Percentiles rank a stretch among this genome's conserved stretches.
phyloP scores from a whole-genome alignment of 164 flowering plant species.

The Aristolochia fimbriata region DNA sequence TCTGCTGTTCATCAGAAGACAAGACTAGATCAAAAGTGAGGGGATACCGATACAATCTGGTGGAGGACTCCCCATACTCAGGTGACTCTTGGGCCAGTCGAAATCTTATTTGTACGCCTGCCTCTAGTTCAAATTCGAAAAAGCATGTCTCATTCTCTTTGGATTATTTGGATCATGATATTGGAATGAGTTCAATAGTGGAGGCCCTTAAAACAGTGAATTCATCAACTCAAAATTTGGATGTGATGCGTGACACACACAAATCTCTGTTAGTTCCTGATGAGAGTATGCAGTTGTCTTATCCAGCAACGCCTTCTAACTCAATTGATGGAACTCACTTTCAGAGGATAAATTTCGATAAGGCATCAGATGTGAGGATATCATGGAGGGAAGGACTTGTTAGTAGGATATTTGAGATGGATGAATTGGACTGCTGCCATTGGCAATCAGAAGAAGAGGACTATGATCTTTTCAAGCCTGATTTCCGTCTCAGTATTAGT shows the following conservation, averaged over 20 bases:
- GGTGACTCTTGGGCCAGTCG: slow-evolving; percentile 38
- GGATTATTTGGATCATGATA: slow-evolving; percentile 7
- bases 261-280: slow-evolving; percentile 20
- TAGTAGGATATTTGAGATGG: slow-evolving; percentile 54
- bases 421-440: slow-evolving; percentile 65
- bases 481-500: slow-evolving; percentile 10
- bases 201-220: slow-evolving; percentile 20
- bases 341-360: slow-evolving; percentile 23
- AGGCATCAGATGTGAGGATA: slow-evolving; percentile 41
- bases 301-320: slow-evolving; percentile 18
- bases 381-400: slow-evolving; percentile 78
- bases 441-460: slow-evolving; percentile 68
- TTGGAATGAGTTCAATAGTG: slow-evolving; percentile 25
- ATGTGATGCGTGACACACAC: slow-evolving; percentile 21
- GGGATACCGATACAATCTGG: slow-evolving; percentile 6
- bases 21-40: slow-evolving; percentile 12
- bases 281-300: slow-evolving; percentile 36
- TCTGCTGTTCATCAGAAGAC: neutral
- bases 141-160: slow-evolving; percentile 16
- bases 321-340: slow-evolving; percentile 20
- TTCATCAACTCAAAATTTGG: slow-evolving; percentile 24
- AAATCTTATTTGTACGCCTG: slow-evolving; percentile 62
- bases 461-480: slow-evolving; percentile 8
- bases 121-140: slow-evolving; percentile 48
- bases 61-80: slow-evolving; percentile 35